Evolutionary conservation across 192 early-diverging fungal genomes (phyloP).

Genomic region (Gaertneriomyces sp.): DNA sequence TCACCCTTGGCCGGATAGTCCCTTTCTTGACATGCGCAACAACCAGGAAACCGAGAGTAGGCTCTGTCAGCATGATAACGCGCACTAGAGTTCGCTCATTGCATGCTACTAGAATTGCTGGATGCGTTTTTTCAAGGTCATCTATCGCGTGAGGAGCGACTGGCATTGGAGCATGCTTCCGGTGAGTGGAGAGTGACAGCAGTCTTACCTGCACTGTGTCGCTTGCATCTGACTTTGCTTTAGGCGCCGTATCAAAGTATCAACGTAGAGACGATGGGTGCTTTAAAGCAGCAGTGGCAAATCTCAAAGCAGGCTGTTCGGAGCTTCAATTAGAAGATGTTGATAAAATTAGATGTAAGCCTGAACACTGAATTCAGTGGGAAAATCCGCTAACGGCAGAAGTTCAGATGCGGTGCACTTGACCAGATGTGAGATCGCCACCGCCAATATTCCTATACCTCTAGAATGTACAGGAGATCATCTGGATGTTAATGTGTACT

Average conservation of each 20-base stretch:
- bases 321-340: constrained; percentile 4
- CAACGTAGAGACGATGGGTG: constrained; percentile 14
- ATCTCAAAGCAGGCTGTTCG: constrained; percentile 13
- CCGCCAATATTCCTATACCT: constrained; percentile 26
- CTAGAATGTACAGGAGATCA: constrained; percentile 5
- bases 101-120: neutral
- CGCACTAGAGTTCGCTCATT: too few species aligned
- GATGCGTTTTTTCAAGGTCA: constrained; percentile 20
- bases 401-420: constrained; percentile 19
- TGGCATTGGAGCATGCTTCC: constrained; percentile 15
- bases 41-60: too few species aligned
- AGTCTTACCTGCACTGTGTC: too few species aligned
- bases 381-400: neutral
- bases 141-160: constrained; percentile 16
- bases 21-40: too few species aligned
- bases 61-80: too few species aligned
- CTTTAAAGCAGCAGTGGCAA: constrained; percentile 15
- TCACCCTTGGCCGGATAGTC: too few species aligned
- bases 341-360: constrained; percentile 23
- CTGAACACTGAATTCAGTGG: neutral
- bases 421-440: constrained; percentile 25
- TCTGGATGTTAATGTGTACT: constrained; percentile 3
- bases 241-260: constrained; percentile 11
- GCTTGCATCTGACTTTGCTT: neutral
- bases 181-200: neutral